Evolutionary conservation across 164 flowering plant species (phyloP), one percentile per base, ranked within the genome.

Genomic region (Nymphaea colorata): DNA sequence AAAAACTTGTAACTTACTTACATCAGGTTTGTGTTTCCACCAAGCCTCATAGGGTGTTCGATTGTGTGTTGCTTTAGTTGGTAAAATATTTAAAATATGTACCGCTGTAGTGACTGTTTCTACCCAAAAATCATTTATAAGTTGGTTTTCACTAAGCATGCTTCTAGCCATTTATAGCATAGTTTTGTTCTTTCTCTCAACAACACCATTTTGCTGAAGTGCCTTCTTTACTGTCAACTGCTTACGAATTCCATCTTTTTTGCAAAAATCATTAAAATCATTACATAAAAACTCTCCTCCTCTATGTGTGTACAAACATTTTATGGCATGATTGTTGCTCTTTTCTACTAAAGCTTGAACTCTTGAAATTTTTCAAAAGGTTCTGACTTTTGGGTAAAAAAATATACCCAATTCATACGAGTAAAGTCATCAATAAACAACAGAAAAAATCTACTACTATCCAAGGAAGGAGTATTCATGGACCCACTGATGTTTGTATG

Each of bases 1-100:
- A 67, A 70, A 66, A 74, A 0, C 44, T 44, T 63, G n/a, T 59
- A 42, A 59, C 44, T 44, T 44, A 16, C 57, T 68, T 17, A 41
- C 62, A 15, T 8, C n/a, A 18, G 74, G 71, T 45, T 70, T 70
- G 44, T 18, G 53, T 18, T 64, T 51, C 36, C 61, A 8, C 68
- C 71, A 75, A 4, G 74, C 77, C 70, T 67, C 74, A 15, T n/a
- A n/a, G 16, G 68, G 68, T 5, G 71, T 75, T 18, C 5, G 14
- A 4, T 64, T 61, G 2, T 10, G 1, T 1, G 70, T 43, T 17
- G 66, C 47, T 47, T 61, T 62, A 8, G 71, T 75, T 16, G 77
- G 68, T 5, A 17, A 55, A 11, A 61, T 11, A 12, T 74, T 74
- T 12, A 55, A 45, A 0, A 71, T 6, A 41, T 44, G 68, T 0